Percentiles rank a stretch among this genome's conserved stretches.
Conservation (phyloP, 306 rosid genomes). For the Cercis canadensis region DNA sequence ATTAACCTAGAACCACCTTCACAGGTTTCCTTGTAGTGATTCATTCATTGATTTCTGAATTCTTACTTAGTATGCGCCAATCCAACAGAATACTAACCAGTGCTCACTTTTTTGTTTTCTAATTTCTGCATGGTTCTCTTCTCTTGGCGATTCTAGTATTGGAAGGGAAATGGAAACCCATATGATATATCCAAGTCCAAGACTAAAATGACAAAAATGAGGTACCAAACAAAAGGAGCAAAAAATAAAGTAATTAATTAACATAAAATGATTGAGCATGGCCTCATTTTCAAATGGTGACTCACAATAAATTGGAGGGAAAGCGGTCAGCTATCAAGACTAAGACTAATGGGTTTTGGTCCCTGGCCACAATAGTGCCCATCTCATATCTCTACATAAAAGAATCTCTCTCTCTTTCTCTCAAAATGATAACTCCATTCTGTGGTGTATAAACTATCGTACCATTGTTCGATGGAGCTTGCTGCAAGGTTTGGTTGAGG, state of each 20-base stretch:
- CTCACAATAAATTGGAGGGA: constrained; percentile 46
- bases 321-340: constrained; percentile 38
- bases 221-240: too few species aligned
- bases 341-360: constrained; percentile 34
- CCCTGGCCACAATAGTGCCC: constrained; percentile 36
- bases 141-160: too few species aligned
- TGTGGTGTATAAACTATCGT: constrained; percentile 55
- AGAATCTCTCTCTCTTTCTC: constrained; percentile 34
- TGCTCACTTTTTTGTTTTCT: too few species aligned
- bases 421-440: constrained; percentile 39
- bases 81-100: too few species aligned
- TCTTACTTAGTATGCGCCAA: too few species aligned
- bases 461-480: constrained; percentile 35
- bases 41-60: too few species aligned
- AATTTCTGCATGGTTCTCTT: too few species aligned
- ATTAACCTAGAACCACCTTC: too few species aligned
- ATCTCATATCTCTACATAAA: background rate
- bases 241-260: background rate
- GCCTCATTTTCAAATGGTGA: constrained; percentile 40
- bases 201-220: too few species aligned
- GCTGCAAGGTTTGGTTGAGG: constrained; percentile 35
- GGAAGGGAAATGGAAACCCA: too few species aligned
- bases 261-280: background rate
- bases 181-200: too few species aligned
- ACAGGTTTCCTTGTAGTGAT: too few species aligned